Conservation (phyloP, 352 stramenopile species). For the Phytophthora pluvialis region DNA sequence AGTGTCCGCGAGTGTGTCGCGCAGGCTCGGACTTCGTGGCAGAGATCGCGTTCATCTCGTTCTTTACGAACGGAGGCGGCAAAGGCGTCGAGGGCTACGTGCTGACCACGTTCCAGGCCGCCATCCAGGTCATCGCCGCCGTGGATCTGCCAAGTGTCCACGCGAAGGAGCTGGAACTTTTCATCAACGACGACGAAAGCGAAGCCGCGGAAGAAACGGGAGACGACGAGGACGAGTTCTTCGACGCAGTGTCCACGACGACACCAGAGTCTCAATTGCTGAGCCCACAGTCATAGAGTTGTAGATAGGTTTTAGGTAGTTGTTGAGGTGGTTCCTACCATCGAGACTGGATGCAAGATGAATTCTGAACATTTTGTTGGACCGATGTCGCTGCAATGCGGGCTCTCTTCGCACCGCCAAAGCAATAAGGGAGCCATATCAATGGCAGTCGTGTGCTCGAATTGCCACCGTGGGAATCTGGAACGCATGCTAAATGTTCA, state of each 20-base stretch:
- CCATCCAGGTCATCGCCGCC: constrained; percentile 70
- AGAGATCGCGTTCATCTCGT: constrained; percentile 78
- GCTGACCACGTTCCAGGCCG: constrained; percentile 76
- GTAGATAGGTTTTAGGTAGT: constrained; percentile 20
- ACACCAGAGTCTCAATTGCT: constrained; percentile 15
- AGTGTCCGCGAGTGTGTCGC: constrained; percentile 38
- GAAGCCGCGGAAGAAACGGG: constrained; percentile 33
- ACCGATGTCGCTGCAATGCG: constrained; percentile 5
- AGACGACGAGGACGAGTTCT: constrained; percentile 61
- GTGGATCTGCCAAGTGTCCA: constrained; percentile 62
- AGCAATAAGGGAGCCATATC: no score
- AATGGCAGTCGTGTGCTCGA: background rate
- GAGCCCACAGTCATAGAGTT: constrained; percentile 16
- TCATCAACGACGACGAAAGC: constrained; percentile 44
- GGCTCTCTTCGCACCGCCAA: constrained; percentile 4
- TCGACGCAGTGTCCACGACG: constrained; percentile 47
- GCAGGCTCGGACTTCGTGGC: constrained; percentile 57
- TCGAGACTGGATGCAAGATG: constrained; percentile 29
- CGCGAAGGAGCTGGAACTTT: constrained; percentile 64
- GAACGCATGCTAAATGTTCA: constrained; percentile 12
- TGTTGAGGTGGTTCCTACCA: constrained; percentile 13
- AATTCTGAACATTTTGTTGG: constrained; percentile 6
- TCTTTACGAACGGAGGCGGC: constrained; percentile 76
- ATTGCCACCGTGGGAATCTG: constrained; percentile 14
- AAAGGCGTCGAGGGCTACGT: constrained; percentile 83